Evolutionary conservation across 2,329 filamentous ascomycete species (phyloP), one percentile per base, ranked within the genome.

Genomic region (Alternaria burnsii): DNA sequence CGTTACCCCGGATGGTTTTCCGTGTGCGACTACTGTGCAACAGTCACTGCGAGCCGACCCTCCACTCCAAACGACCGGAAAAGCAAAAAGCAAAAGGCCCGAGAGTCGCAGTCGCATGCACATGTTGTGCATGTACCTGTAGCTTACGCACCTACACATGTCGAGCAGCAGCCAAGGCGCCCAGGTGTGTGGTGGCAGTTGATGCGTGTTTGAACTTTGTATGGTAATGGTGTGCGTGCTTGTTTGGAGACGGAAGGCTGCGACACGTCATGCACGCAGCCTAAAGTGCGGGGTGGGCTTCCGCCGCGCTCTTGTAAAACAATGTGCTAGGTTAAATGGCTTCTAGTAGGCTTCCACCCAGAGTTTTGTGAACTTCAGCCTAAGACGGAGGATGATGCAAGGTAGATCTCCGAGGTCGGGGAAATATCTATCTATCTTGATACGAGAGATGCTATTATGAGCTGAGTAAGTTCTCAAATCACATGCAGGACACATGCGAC

Each of bases 1-100:
- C 54, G 46, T 52, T 61, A 52, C 48, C 61, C 50, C 58, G 61
- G 56, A 52, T 52, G 47, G 30, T 61, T 63, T 58, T 58, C 58
- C 57, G 46, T 38, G 61, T 26, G 22, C 38, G 24, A 18, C 41
- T 16, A 40, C 30, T n/a, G 48, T 42, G 18, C 36, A 22, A 32
- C 55, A 20, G 47, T 28, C 38, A 26, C 26, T n/a, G 46, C 22
- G 46, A 57, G 36, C 50, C 48, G 50, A 54, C 40, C 46, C 46
- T 50, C 46, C 46, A 50, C 20, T 8, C 46, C 46, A 50, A 50
- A 38, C 46, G 46, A 10, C 30, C 32, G 46, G 32, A 50, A 50
- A 50, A 50, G 38, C 51, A 53, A 53, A 32, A 30, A 11, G 28
- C 5, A 36, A 38, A 53, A 38, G 38, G 40, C 38, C 51, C 51